Evolutionary conservation across 140 eudicot genomes (phyloP).

Genomic region (Ambrosia hybrid): DNA sequence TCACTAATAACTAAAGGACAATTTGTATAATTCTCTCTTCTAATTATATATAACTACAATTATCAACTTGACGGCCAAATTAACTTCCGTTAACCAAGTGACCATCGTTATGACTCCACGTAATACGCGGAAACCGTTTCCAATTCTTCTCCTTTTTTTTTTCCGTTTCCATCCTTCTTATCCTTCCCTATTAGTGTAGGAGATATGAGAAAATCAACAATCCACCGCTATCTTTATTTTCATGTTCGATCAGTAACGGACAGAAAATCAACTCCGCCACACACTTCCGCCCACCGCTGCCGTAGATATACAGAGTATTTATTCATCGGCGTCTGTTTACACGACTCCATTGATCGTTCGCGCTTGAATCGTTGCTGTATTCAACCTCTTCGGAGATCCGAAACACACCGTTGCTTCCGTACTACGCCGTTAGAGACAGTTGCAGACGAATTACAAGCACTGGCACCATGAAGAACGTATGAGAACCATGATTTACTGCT

Average conservation of each 20-base stretch:
- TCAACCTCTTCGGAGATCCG: slow-evolving; percentile 57
- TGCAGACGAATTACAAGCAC: no score
- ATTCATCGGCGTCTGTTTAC: slow-evolving; percentile 52
- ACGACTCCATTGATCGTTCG: slow-evolving; percentile 25
- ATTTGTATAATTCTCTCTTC: no score
- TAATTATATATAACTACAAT: no score
- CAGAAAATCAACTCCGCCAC: slow-evolving; percentile 56
- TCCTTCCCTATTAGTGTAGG: slow-evolving; percentile 28
- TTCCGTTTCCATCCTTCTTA: no score
- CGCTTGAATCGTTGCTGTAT: slow-evolving; percentile 35
- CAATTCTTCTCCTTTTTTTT: no score
- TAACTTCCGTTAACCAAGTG: no score
- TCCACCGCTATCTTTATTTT: no score
- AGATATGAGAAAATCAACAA: slow-evolving; percentile 29
- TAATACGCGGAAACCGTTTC: no score
- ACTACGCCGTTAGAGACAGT: slow-evolving; percentile 15
- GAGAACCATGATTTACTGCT: slow-evolving; percentile 26
- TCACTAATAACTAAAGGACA: no score
- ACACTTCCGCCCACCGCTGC: slow-evolving; percentile 28
- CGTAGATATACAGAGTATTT: slow-evolving; percentile 6
- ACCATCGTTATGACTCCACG: no score
- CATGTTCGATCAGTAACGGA: slow-evolving; percentile 47
- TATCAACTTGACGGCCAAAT: no score
- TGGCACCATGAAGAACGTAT: not conserved
- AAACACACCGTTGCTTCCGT: slow-evolving; percentile 26